A percentile compares a stretch with the other conserved stretches of the same genome.
Evolutionary conservation across 2,329 filamentous ascomycete species (phyloP).

Genomic region (Cladosporium austrohemisphaericum): DNA sequence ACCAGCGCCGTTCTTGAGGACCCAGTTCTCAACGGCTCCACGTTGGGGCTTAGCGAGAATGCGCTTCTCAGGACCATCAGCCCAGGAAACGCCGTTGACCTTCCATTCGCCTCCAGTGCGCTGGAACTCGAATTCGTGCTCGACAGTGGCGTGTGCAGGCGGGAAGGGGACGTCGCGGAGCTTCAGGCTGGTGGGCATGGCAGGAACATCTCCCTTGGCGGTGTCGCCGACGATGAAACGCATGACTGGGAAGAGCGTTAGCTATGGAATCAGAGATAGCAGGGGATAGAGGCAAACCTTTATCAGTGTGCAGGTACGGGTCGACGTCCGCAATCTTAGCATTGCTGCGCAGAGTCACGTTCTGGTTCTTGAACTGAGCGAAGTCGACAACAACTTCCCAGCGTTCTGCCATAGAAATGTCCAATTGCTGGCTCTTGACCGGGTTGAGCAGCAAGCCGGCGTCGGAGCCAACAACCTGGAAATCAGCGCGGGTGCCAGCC

Average conservation of each 20-base stretch:
- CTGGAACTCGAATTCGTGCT: slow-evolving; percentile 47
- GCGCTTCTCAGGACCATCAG: slow-evolving; percentile 31
- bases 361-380: slow-evolving; percentile 45
- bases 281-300: slow-evolving; percentile 31
- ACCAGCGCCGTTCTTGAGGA: slow-evolving; percentile 44
- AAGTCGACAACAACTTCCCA: slow-evolving; percentile 60
- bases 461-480: slow-evolving; percentile 55
- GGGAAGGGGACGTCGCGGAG: slow-evolving; percentile 33
- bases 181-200: too few species aligned
- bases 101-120: slow-evolving; percentile 44
- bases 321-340: slow-evolving; percentile 30
- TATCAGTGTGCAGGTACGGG: slow-evolving; percentile 45
- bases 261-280: slow-evolving; percentile 45
- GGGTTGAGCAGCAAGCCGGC: slow-evolving; percentile 50
- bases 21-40: slow-evolving; percentile 36
- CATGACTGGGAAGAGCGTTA: too few species aligned
- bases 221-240: slow-evolving; percentile 48
- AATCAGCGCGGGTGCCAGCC: slow-evolving; percentile 39
- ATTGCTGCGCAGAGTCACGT: slow-evolving; percentile 31
- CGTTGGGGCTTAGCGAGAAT: slow-evolving; percentile 34
- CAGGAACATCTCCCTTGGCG: slow-evolving; percentile 38
- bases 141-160: slow-evolving; percentile 32
- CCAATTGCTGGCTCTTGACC: slow-evolving; percentile 40
- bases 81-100: slow-evolving; percentile 47
- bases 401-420: slow-evolving; percentile 54